phyloP scores from a whole-genome alignment of 2,329 filamentous ascomycete genomes.

The Fusarium staphyleae region DNA sequence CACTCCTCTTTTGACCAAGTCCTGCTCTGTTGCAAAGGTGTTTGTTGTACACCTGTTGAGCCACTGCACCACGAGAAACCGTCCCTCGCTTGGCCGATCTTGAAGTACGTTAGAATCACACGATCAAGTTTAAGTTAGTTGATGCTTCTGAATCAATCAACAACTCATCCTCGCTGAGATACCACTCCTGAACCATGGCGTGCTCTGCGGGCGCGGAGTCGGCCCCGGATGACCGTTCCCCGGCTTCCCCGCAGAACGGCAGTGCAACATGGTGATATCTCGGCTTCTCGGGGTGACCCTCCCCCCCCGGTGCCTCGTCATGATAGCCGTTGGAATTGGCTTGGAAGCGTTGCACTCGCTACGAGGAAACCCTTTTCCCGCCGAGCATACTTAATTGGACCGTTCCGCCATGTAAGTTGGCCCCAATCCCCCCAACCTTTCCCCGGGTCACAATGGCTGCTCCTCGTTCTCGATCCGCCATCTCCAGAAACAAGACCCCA shows the following conservation, averaged over 20 bases:
- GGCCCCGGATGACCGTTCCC: constrained; percentile 27
- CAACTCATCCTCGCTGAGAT: not conserved
- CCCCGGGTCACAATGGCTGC: constrained; percentile 21
- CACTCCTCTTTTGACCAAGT: not conserved
- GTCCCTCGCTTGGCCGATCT: constrained; percentile 3
- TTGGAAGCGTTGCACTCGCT: too few relatives aligned
- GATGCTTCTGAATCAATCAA: too few relatives aligned
- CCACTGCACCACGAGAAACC: too few relatives aligned
- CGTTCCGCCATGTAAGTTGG: not conserved
- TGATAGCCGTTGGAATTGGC: constrained; percentile 10
- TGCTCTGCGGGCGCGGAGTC: constrained; percentile 24
- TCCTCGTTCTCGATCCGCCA: constrained; percentile 19
- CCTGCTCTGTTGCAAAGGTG: constrained; percentile 1
- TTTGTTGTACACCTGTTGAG: not conserved
- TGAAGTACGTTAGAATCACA: too few relatives aligned
- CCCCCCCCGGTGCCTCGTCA: constrained; percentile 8
- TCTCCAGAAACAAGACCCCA: constrained; percentile 29
- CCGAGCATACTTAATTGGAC: constrained; percentile 15
- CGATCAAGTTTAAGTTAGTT: too few relatives aligned
- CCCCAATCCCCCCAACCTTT: not conserved
- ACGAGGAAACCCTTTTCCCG: too few relatives aligned
- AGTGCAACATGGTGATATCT: constrained; percentile 36
- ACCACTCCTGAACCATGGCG: not conserved
- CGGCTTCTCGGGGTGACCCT: constrained; percentile 35
- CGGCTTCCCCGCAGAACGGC: constrained; percentile 29